These are phyloP conservation scores for Porpolomopsis calyptriformis DNA, from an alignment of 768 basidiomycete species.

Conservation along the genomic window DNA sequence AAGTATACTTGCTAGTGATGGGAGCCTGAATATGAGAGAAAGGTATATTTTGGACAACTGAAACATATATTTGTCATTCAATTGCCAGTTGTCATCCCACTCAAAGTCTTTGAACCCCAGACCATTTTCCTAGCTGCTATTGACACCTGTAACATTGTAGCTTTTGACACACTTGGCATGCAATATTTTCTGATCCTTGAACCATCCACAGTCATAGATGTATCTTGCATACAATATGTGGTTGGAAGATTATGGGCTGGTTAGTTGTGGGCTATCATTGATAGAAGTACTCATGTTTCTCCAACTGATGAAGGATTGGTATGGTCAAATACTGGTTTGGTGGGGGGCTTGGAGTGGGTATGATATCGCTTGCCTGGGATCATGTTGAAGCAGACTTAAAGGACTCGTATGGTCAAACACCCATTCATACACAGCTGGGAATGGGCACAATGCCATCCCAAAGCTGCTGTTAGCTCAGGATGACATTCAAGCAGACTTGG, in stretches of 20 bases:
- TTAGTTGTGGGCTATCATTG: constrained; percentile 18
- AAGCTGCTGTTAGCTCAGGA: no score
- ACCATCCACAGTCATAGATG: constrained; percentile 17
- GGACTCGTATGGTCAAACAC: neutral
- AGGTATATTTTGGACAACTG: constrained; percentile 27
- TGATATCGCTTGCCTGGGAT: neutral
- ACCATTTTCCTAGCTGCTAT: constrained; percentile 19
- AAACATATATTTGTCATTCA: constrained; percentile 19
- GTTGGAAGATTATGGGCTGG: constrained; percentile 16
- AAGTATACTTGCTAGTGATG: constrained; percentile 10
- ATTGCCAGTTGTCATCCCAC: constrained; percentile 9
- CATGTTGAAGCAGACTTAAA: neutral
- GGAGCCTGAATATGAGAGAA: constrained; percentile 8
- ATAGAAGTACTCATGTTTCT: constrained; percentile 6
- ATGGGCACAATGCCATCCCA: no score
- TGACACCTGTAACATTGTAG: constrained; percentile 8
- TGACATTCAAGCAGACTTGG: no score
- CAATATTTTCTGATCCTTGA: constrained; percentile 14
- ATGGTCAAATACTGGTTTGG: neutral
- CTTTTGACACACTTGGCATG: constrained; percentile 10
- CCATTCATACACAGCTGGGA: no score
- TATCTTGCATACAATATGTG: constrained; percentile 18
- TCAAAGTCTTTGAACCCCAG: constrained; percentile 9
- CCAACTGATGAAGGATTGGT: neutral
- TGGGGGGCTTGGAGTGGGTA: neutral